These are phyloP conservation scores for Austroboletus olivaceoglutinosus DNA, from an alignment of 1,284 basidiomycete species.

Conservation along the genomic window DNA sequence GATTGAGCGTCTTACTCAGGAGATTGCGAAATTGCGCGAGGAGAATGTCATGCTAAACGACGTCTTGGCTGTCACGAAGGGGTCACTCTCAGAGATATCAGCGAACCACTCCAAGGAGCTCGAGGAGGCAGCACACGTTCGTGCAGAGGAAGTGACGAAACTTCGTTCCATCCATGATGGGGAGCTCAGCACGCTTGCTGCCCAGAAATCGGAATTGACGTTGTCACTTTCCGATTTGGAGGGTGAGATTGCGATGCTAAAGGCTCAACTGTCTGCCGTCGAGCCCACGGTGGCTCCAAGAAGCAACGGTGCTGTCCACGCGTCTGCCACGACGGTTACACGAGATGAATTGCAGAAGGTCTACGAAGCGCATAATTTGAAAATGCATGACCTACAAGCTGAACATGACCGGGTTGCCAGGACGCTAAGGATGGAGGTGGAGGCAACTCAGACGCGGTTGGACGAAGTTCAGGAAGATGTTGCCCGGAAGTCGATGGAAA, in stretches of 20 bases:
- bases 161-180: slow-evolving; percentile 58
- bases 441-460: slow-evolving; percentile 51
- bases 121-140: slow-evolving; percentile 63
- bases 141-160: slow-evolving; percentile 66
- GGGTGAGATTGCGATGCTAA: slow-evolving; percentile 67
- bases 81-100: slow-evolving; percentile 66
- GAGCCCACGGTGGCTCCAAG: slow-evolving; percentile 49
- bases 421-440: slow-evolving; percentile 59
- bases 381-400: slow-evolving; percentile 73
- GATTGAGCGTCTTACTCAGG: slow-evolving; percentile 53
- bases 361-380: slow-evolving; percentile 80
- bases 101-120: slow-evolving; percentile 68
- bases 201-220: slow-evolving; percentile 59
- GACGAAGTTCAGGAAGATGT: slow-evolving; percentile 61
- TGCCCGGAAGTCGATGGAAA: slow-evolving; percentile 72
- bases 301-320: slow-evolving; percentile 50
- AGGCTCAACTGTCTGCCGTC: slow-evolving; percentile 50
- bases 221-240: slow-evolving; percentile 67
- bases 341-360: slow-evolving; percentile 71
- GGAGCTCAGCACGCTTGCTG: slow-evolving; percentile 51
- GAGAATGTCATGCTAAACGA: slow-evolving; percentile 48
- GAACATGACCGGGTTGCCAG: slow-evolving; percentile 65
- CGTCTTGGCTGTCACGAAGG: slow-evolving; percentile 65
- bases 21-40: slow-evolving; percentile 50
- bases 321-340: slow-evolving; percentile 52